phyloP scores from a whole-genome alignment of 495 filamentous ascomycete genomes.

The Oidiodendron maius region DNA sequence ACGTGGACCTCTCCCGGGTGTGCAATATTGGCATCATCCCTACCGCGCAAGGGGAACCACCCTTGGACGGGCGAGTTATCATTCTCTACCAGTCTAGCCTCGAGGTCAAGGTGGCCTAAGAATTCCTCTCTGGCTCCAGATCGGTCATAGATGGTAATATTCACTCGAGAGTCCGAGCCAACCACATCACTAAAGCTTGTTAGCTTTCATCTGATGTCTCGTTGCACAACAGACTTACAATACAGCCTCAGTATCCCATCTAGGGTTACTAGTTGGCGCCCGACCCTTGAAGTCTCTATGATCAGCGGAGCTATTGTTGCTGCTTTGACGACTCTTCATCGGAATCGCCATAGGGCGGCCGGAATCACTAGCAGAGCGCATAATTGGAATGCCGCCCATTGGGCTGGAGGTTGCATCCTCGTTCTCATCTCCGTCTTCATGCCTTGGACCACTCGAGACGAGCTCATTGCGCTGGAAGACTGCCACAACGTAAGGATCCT shows the following conservation, averaged over 20 bases:
- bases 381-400: constrained; percentile 56
- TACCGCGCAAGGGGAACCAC: constrained; percentile 76
- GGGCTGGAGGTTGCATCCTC: constrained; percentile 32
- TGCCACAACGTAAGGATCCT: constrained; percentile 90
- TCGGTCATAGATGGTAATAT: constrained; percentile 91
- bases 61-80: constrained; percentile 67
- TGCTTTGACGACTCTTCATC: constrained; percentile 92
- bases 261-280: constrained; percentile 74
- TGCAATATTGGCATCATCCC: constrained; percentile 47
- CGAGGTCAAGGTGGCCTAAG: constrained; percentile 80
- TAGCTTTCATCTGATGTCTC: constrained; percentile 23
- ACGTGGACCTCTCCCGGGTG: constrained; percentile 90
- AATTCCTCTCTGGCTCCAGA: constrained; percentile 77
- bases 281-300: constrained; percentile 53
- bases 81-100: constrained; percentile 54
- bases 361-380: constrained; percentile 63
- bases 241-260: constrained; percentile 91
- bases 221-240: constrained; percentile 60
- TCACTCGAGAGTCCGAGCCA: constrained; percentile 83
- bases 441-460: constrained; percentile 77
- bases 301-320: constrained; percentile 76
- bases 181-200: constrained; percentile 74
- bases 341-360: constrained; percentile 89
- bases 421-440: constrained; percentile 43
- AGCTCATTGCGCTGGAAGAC: constrained; percentile 96